Base-by-base conservation (phyloP, 768 basidiomycete genomes). In the Podaxis rugospora region DNA sequence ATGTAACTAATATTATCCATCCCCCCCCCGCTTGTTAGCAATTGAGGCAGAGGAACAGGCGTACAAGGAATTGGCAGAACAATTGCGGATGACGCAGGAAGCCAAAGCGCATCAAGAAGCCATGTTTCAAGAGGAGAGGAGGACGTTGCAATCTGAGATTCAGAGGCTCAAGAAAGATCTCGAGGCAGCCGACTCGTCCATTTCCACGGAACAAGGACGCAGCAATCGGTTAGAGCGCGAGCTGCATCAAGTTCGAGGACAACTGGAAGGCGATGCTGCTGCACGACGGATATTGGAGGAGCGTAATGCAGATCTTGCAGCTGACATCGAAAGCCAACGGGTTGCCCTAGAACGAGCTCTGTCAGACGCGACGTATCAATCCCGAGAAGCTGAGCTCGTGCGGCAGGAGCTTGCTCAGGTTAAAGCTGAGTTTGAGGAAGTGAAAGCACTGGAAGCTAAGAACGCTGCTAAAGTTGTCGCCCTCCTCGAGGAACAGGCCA, bases 401-500 rank as follows among this genome's bases (percentile, higher is more conserved):
- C 81, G 87, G 39, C 82, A 84, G 65, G 87, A 92, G 66, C 78
- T 93, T 32, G 71, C 76, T 1, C 86, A 85, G 59, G 83, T 83
- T 3, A 80, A 77, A 46, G 72, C 76, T 1, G 88, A 91, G 69
- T 84, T 83, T 44, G 86, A 89, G 61, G 87, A 87, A 51, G 80
- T 90, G 50, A 88, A 89, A 70, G 72, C 77, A 10, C 75, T 91
- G 44, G 90, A 92, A 70, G 76, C 78, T 44, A 78, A 83, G 60
- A 87, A 88, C 63, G 78, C 83, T 11, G 76, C 78, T 57, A 89
- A 89, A 67, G 76, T 92, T 13, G 78, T 83, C 6, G 77, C 76
- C 54, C 71, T 95, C 44, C 75, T 93, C 47, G 87, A 88, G 62
- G 92, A 93, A 35, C 90, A 94, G 68, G 86, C 86, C n/a, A 77